phyloP scores from a whole-genome alignment of 768 basidiomycete genomes.

The Suillus decipiens region DNA sequence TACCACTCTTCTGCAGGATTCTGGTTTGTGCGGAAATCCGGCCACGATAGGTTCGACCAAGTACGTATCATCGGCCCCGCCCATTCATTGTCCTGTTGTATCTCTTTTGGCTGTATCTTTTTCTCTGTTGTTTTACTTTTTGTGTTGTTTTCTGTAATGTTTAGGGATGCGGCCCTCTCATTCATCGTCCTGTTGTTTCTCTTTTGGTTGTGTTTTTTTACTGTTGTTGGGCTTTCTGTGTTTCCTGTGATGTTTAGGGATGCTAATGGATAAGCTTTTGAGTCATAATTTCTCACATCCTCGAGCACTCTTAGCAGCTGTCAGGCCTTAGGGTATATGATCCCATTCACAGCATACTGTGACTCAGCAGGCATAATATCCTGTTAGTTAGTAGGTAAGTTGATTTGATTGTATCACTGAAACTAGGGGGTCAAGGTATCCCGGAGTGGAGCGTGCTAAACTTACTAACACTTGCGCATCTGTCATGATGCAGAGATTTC shows the following conservation, averaged over 20 bases:
- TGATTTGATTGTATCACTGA: not conserved
- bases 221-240: no score
- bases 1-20: constrained; percentile 32
- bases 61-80: constrained; percentile 12
- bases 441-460: not conserved
- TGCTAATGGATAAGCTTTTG: not conserved
- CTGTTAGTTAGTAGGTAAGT: not conserved
- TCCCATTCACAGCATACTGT: not conserved
- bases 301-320: not conserved
- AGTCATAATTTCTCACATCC: not conserved
- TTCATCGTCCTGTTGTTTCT: no score
- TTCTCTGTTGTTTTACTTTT: constrained; percentile 14
- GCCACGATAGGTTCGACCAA: not conserved
- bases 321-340: not conserved
- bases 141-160: constrained; percentile 5
- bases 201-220: no score
- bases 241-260: no score
- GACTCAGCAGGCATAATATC: not conserved
- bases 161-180: no score
- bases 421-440: not conserved
- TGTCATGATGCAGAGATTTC: not conserved
- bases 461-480: no score
- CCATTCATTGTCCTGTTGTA: not conserved
- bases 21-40: constrained; percentile 38
- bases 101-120: constrained; percentile 1